These are phyloP conservation scores for Trichoderma aggressivum DNA, from an alignment of 2,329 filamentous ascomycete species.

Conservation along the genomic window DNA sequence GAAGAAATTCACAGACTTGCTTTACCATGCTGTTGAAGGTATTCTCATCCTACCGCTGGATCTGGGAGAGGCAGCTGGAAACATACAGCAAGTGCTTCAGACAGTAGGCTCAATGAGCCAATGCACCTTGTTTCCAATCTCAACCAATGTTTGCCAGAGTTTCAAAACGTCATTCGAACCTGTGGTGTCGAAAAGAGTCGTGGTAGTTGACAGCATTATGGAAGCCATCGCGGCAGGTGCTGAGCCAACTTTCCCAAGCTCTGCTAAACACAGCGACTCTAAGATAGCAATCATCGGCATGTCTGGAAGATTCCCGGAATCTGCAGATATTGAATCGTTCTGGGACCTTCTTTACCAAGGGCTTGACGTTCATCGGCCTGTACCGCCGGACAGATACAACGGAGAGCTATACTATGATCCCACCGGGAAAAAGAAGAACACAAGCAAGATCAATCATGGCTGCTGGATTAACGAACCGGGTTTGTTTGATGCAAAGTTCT, in stretches of 20 bases:
- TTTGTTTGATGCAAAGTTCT: slow-evolving; percentile 73
- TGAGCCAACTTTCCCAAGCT: neutral
- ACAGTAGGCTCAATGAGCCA: neutral
- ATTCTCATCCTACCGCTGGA: slow-evolving; percentile 6
- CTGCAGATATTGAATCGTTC: slow-evolving; percentile 38
- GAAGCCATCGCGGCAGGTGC: neutral
- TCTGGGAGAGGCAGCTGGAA: neutral
- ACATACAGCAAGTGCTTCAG: neutral
- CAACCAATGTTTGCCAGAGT: neutral
- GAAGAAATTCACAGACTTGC: neutral
- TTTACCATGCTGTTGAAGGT: neutral
- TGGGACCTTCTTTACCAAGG: slow-evolving; percentile 68
- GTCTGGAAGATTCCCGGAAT: slow-evolving; percentile 44
- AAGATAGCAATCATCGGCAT: slow-evolving; percentile 80
- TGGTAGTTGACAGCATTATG: neutral
- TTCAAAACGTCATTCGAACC: neutral
- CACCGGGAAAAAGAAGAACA: slow-evolving; percentile 65
- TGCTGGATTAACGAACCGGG: slow-evolving; percentile 69
- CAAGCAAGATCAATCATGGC: slow-evolving; percentile 66
- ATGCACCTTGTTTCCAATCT: neutral
- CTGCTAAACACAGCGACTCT: slow-evolving; percentile 15
- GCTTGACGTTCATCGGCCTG: slow-evolving; percentile 60
- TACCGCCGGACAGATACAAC: slow-evolving; percentile 65
- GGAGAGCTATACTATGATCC: slow-evolving; percentile 65
- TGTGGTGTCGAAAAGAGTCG: neutral